phyloP scores from a whole-genome alignment of 768 basidiomycete species.

The Cubamyces lactineus region DNA sequence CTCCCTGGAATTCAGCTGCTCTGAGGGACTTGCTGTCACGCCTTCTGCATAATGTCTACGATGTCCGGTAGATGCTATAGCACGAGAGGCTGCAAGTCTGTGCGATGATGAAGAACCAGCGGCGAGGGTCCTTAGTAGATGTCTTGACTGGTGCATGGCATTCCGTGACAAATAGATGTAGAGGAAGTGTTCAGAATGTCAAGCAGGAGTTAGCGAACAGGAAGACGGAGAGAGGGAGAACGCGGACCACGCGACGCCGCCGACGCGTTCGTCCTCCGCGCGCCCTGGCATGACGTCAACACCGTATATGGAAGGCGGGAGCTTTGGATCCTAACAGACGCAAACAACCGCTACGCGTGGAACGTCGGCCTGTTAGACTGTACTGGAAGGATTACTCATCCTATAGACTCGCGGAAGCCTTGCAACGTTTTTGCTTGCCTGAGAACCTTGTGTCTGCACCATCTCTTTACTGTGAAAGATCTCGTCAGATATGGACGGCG shows the following conservation, averaged over 20 bases:
- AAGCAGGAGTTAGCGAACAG: background rate
- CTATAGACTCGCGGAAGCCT: background rate
- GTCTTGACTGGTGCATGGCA: slow-evolving; percentile 9
- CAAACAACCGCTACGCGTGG: slow-evolving; percentile 27
- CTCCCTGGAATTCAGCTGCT: background rate
- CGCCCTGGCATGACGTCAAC: slow-evolving; percentile 29
- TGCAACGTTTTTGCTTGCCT: no score
- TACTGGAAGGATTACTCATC: background rate
- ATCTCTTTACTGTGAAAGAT: background rate
- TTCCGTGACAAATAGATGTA: background rate
- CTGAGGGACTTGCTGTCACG: background rate
- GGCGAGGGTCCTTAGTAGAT: slow-evolving; percentile 1
- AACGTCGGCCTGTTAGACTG: background rate
- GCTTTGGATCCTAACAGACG: slow-evolving; percentile 31
- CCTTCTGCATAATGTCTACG: slow-evolving; percentile 11
- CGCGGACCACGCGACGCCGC: no score
- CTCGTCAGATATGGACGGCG: slow-evolving; percentile 46
- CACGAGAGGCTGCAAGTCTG: background rate
- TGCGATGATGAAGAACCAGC: background rate
- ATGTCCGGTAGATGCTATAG: background rate
- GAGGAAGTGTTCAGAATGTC: background rate
- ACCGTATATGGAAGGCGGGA: slow-evolving; percentile 19
- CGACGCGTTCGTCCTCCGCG: background rate
- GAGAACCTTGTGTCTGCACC: background rate
- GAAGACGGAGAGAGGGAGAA: background rate